phyloP scores from a whole-genome alignment of 2,329 filamentous ascomycete genomes.

The Elsinoe ampelina region DNA sequence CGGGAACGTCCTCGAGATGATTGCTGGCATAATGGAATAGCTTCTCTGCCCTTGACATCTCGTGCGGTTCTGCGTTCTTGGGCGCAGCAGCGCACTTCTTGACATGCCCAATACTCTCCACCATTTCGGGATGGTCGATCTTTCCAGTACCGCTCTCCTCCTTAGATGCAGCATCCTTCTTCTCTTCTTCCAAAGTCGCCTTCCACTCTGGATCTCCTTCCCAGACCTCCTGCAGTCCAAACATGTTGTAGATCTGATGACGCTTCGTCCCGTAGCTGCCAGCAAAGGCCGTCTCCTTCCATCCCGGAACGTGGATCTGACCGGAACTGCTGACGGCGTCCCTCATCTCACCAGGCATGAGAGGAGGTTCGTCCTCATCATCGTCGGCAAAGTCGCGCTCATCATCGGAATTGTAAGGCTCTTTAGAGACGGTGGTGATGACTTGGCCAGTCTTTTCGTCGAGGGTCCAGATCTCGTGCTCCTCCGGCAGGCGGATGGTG shows the following conservation, averaged over 20 bases:
- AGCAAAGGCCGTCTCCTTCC: background rate
- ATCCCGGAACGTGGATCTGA: background rate
- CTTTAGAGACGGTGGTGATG: background rate
- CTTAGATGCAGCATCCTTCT: background rate
- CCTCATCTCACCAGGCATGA: background rate
- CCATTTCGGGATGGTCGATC: background rate
- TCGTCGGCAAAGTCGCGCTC: background rate
- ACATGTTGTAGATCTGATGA: background rate
- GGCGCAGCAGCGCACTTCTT: background rate
- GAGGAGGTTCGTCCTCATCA: background rate
- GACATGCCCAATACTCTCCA: background rate
- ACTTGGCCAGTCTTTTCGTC: background rate
- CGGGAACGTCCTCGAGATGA: background rate
- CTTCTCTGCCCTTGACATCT: background rate
- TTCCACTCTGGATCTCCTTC: background rate
- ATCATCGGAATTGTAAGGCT: background rate
- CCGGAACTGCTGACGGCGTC: background rate
- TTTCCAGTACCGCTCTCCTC: background rate
- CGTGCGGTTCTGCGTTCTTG: background rate
- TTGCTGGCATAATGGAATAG: background rate
- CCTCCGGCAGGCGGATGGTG: background rate
- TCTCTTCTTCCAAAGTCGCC: background rate
- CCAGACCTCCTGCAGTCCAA: background rate
- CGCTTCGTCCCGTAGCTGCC: background rate
- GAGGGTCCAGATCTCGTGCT: background rate